Conservation (phyloP, 1,284 basidiomycete genomes). For the Phellopilus nigrolimitatus region DNA sequence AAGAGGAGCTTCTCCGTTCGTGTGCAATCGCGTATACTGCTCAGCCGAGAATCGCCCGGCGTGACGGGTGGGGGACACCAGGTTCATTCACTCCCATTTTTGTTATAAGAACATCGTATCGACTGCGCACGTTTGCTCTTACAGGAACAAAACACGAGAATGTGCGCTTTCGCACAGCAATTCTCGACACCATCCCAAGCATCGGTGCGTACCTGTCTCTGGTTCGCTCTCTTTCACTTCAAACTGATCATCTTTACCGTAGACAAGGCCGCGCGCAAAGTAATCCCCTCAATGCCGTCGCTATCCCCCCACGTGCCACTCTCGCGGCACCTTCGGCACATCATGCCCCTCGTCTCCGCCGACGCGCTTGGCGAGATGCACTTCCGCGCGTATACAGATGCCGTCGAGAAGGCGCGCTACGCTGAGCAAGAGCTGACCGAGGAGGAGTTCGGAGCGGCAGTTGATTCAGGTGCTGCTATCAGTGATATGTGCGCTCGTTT, state of each 20-base stretch:
- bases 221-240: neutral
- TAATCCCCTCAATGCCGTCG: slow-evolving; percentile 59
- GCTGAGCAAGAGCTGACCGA: slow-evolving; percentile 61
- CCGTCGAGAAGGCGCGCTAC: slow-evolving; percentile 71
- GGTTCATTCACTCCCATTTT: slow-evolving; percentile 37
- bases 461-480: slow-evolving; percentile 61
- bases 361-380: slow-evolving; percentile 7
- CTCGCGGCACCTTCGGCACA: slow-evolving; percentile 68
- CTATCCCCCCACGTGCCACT: slow-evolving; percentile 64
- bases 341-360: slow-evolving; percentile 52
- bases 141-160: slow-evolving; percentile 55
- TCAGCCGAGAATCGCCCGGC: slow-evolving; percentile 63
- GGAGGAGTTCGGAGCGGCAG: slow-evolving; percentile 62
- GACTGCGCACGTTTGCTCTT: slow-evolving; percentile 1
- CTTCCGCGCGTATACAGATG: slow-evolving; percentile 70
- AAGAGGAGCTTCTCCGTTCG: slow-evolving; percentile 73
- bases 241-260: slow-evolving; percentile 4
- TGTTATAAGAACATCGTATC: neutral
- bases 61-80: slow-evolving; percentile 79
- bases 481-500: slow-evolving; percentile 41
- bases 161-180: slow-evolving; percentile 54
- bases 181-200: slow-evolving; percentile 60
- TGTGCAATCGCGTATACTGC: slow-evolving; percentile 75
- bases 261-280: slow-evolving; percentile 61
- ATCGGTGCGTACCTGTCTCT: slow-evolving; percentile 46